Conservation (phyloP, 495 filamentous ascomycete species). For the Xylaria castorea region DNA sequence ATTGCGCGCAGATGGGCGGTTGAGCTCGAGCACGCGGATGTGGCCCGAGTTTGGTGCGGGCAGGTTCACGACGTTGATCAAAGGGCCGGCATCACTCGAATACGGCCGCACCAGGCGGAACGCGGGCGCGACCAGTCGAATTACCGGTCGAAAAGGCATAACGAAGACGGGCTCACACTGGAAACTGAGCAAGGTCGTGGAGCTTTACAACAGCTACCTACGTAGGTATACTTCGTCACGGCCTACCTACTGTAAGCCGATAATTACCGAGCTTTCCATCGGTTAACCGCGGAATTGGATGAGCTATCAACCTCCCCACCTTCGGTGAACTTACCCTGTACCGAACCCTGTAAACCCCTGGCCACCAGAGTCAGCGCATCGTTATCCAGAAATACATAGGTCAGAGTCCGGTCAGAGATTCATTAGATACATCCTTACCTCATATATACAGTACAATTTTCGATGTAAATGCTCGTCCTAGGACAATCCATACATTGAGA, state of each 20-base stretch:
- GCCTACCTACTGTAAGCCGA: background rate
- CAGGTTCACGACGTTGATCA: conserved; percentile 73
- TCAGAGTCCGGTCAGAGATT: no score
- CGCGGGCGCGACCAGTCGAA: conserved; percentile 28
- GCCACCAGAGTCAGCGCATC: background rate
- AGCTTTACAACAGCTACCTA: background rate
- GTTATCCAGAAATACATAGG: background rate
- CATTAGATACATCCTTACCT: background rate
- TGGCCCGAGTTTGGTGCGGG: conserved; percentile 81
- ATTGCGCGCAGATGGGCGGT: conserved; percentile 83
- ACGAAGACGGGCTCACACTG: background rate
- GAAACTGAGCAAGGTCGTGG: background rate
- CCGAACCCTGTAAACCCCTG: no score
- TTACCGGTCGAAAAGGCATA: conserved; percentile 35
- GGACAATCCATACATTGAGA: background rate
- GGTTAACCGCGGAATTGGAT: conserved; percentile 18
- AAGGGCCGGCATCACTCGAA: conserved; percentile 51
- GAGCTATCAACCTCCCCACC: background rate
- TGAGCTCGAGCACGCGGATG: conserved; percentile 86
- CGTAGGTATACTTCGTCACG: no score
- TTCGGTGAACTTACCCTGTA: background rate
- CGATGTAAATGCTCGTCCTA: background rate
- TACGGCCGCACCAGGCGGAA: conserved; percentile 39
- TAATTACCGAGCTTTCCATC: conserved; percentile 18
- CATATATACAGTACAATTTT: background rate